Evolutionary conservation across 1,139 yeast species (phyloP), one percentile per base, ranked within the genome.

Genomic region (Hansenula anomala): DNA sequence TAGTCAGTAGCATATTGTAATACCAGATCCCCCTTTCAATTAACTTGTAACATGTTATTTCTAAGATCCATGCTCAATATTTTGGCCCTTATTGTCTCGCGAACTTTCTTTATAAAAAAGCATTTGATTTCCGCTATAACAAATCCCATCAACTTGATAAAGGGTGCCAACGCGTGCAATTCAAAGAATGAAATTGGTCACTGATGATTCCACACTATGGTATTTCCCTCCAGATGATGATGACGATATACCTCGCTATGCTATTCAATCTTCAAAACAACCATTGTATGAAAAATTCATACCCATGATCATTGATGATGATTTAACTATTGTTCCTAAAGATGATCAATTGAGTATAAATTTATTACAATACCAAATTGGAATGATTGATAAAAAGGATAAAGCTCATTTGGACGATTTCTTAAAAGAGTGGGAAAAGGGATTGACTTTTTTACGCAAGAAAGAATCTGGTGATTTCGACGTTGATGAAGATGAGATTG

Each of bases 171-270:
- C n/a, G n/a, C n/a, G n/a, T n/a, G n/a, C n/a, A n/a, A n/a, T n/a
- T n/a, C n/a, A n/a, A n/a, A 28, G 11, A 14, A 51, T 52, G 52
- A 43, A 44, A 9, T 36, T 53, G 10, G 34, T 28, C n/a, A 43
- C 55, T n/a, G 40, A 39, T 18, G 41, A 40, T 12, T 36, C 47
- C 9, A 39, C 30, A 5, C 27, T 54, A 17, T 44, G 46, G 45
- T 50, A 51, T 30, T 54, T 53, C 45, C 53, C 57, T 3, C 52
- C 55, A 2, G 58, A 54, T 16, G 48, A 45, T 11, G 43, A 33
- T 1, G 49, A 50, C 3, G 58, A 54, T 33, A 42, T 44, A 4
- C 58, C 58, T 2, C 43, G 56, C n/a, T 54, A 54, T 32, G 54
- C 55, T 3, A 35, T 53, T 3, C 49, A 43, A 30, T 30, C 41